Evolutionary conservation across 108 stramenopile genomes (phyloP).

Genomic region (Cyclotella atomus): DNA sequence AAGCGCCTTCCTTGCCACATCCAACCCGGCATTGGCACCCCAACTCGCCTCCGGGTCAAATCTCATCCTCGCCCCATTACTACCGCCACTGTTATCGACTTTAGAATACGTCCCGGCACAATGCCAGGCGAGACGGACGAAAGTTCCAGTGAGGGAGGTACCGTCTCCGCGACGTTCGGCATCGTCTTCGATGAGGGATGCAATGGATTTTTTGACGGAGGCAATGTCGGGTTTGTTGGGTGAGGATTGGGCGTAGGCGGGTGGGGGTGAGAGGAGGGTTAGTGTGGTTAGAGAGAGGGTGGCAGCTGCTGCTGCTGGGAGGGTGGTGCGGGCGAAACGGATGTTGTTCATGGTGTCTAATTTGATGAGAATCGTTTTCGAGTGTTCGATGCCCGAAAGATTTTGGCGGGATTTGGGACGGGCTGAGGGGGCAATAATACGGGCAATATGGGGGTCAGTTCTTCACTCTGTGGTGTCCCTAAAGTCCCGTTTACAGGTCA

Average conservation of each 20-base stretch:
- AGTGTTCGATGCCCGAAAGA: no score
- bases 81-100: conserved; percentile 85
- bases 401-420: no score
- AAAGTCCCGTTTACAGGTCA: no score
- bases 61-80: conserved; percentile 94
- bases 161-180: conserved; percentile 82
- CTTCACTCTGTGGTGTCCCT: no score
- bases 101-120: conserved; percentile 87
- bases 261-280: conserved; percentile 23
- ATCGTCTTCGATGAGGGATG: conserved; percentile 76
- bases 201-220: conserved; percentile 73
- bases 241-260: conserved; percentile 28
- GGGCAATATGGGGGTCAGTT: no score
- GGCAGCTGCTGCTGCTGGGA: conserved; percentile 44
- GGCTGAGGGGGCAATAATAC: no score
- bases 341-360: conserved; percentile 45
- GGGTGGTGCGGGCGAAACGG: conserved; percentile 30
- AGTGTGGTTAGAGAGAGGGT: conserved; percentile 44
- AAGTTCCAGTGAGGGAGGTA: conserved; percentile 73
- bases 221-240: conserved; percentile 60
- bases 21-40: conserved; percentile 95
- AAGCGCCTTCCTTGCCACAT: conserved; percentile 67
- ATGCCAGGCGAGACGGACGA: conserved; percentile 96
- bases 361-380: no score
- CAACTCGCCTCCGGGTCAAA: conserved; percentile 86